Evolutionary conservation across 305 asterid species (phyloP).

Genomic region (Fraxinus platypoda): DNA sequence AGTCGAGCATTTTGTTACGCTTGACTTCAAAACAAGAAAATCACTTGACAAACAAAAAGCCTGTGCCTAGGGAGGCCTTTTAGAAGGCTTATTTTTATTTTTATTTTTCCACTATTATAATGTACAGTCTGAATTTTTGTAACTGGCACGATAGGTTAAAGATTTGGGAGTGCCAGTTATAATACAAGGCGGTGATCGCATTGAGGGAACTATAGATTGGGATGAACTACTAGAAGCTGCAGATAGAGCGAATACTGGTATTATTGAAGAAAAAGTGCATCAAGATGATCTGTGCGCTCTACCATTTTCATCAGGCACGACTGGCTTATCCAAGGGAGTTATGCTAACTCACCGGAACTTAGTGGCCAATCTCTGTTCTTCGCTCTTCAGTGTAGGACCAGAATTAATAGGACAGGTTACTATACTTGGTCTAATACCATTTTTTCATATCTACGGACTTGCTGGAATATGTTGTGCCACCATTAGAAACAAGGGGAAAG

Average conservation of each 20-base stretch:
- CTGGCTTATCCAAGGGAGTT: conserved; percentile 90
- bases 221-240: conserved; percentile 81
- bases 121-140: not conserved
- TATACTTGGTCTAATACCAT: conserved; percentile 79
- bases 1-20: not conserved
- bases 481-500: conserved; percentile 78
- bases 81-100: too few relatives aligned
- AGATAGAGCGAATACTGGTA: conserved; percentile 58
- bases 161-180: conserved; percentile 78
- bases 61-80: not conserved
- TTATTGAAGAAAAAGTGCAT: conserved; percentile 44
- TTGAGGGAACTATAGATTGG: conserved; percentile 77
- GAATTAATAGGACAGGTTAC: conserved; percentile 76
- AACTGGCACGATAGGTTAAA: conserved; percentile 51
- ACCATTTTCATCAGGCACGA: conserved; percentile 96
- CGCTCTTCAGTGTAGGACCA: conserved; percentile 81
- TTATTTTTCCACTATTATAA: not conserved
- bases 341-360: conserved; percentile 86
- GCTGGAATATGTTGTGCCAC: conserved; percentile 90
- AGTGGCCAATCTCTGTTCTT: conserved; percentile 85
- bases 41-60: not conserved
- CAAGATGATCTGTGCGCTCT: conserved; percentile 86
- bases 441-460: conserved; percentile 86
- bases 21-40: not conserved
- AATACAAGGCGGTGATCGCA: conserved; percentile 59